Conservation (phyloP, 1,139 yeast species). For the Candida glucosophila region DNA sequence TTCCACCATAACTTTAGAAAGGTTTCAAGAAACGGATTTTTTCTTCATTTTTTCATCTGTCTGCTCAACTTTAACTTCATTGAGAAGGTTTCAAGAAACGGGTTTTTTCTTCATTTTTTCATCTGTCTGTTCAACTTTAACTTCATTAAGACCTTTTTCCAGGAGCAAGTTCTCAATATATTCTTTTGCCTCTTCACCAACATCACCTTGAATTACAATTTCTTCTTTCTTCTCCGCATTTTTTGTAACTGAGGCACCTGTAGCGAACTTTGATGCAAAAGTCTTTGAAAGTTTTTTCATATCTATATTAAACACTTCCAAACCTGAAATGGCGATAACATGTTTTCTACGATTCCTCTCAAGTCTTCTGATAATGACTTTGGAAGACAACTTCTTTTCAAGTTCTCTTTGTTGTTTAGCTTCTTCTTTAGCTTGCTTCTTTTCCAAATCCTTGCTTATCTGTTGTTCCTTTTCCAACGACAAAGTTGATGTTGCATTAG, state of each 20-base stretch:
- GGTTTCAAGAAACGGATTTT: constrained; percentile 32
- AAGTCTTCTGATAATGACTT: constrained; percentile 75
- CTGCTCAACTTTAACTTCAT: constrained; percentile 73
- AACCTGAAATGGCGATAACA: constrained; percentile 77
- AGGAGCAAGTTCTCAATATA: constrained; percentile 64
- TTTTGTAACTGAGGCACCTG: constrained; percentile 93
- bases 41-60: constrained; percentile 76
- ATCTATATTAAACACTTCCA: constrained; percentile 84
- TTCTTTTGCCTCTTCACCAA: constrained; percentile 81
- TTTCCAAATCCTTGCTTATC: constrained; percentile 72
- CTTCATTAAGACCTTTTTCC: constrained; percentile 76
- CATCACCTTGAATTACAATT: constrained; percentile 90
- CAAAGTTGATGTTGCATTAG: constrained; percentile 44
- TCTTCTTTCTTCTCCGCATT: constrained; percentile 90
- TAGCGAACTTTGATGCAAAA: constrained; percentile 90
- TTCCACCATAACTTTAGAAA: background rate
- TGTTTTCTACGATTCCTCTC: constrained; percentile 88
- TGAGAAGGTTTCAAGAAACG: constrained; percentile 8
- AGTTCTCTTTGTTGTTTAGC: constrained; percentile 80
- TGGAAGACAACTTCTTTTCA: constrained; percentile 68
- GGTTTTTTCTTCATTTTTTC: constrained; percentile 72
- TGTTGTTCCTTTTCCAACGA: constrained; percentile 75
- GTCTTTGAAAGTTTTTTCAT: constrained; percentile 87
- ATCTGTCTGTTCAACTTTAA: constrained; percentile 80
- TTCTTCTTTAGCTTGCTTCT: constrained; percentile 83